These are phyloP conservation scores for Skeletonema costatum DNA, from an alignment of 108 stramenopile genomes.

Conservation along the genomic window DNA sequence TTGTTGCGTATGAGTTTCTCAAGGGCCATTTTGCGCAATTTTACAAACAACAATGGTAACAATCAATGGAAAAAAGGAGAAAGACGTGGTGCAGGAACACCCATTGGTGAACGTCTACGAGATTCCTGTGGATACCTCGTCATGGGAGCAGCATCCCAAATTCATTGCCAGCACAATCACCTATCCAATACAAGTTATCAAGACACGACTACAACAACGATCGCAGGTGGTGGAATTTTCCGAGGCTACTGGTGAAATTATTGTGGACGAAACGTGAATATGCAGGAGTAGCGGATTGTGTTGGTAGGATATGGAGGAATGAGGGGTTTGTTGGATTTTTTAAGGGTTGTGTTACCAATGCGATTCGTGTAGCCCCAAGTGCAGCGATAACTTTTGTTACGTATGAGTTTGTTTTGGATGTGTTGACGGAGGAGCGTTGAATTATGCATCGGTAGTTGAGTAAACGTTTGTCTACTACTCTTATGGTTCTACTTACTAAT, in stretches of 20 bases:
- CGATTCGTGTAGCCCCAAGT: constrained; percentile 94
- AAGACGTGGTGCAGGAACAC: neutral
- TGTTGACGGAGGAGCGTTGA: constrained; percentile 11
- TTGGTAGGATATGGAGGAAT: constrained; percentile 58
- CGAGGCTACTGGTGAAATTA: constrained; percentile 62
- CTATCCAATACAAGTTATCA: constrained; percentile 95
- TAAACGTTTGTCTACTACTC: neutral
- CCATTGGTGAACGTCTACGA: constrained; percentile 53
- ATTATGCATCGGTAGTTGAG: neutral
- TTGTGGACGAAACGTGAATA: constrained; percentile 72
- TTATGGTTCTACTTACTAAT: neutral
- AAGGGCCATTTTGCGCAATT: constrained; percentile 70
- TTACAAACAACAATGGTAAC: constrained; percentile 41
- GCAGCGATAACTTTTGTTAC: constrained; percentile 97
- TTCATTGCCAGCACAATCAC: constrained; percentile 85
- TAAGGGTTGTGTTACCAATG: constrained; percentile 94
- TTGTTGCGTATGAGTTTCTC: constrained; percentile 95
- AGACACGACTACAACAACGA: constrained; percentile 95
- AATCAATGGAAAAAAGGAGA: constrained; percentile 14
- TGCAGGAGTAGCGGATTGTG: constrained; percentile 65
- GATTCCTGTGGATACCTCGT: constrained; percentile 83
- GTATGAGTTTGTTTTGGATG: constrained; percentile 87
- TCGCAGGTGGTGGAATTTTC: constrained; percentile 71
- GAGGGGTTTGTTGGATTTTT: constrained; percentile 94
- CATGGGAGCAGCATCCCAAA: constrained; percentile 88